Evolutionary conservation across 352 stramenopile genomes (phyloP).

Genomic region (Phytophthora syringae): DNA sequence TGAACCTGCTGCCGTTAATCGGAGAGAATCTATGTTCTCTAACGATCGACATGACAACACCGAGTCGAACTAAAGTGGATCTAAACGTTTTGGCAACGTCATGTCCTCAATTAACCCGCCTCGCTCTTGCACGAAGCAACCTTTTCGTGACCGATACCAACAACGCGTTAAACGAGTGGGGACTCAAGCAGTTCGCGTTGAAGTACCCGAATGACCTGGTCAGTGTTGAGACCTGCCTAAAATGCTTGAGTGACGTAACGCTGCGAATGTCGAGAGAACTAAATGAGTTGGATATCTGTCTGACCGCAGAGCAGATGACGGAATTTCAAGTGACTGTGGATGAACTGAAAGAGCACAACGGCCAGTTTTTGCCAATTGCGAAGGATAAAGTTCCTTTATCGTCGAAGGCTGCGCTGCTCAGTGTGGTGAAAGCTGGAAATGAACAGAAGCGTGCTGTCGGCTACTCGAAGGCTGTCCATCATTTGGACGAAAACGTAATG

Average conservation of each 20-base stretch:
- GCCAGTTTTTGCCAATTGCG: background rate
- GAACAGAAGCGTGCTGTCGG: background rate
- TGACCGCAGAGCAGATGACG: background rate
- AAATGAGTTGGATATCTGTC: background rate
- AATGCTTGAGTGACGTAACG: background rate
- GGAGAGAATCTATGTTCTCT: background rate
- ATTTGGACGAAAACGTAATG: constrained; percentile 1
- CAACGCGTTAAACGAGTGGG: background rate
- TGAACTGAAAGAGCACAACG: constrained; percentile 1
- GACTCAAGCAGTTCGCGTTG: background rate
- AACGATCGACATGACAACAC: background rate
- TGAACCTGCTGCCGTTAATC: background rate
- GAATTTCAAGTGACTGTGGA: background rate
- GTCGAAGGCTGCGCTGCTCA: constrained; percentile 6
- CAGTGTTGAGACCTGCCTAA: background rate
- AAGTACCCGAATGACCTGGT: background rate
- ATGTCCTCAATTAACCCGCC: background rate
- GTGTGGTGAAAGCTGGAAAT: background rate
- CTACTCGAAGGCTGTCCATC: background rate
- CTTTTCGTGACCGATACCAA: background rate
- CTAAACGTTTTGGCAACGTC: background rate
- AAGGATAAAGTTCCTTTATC: constrained; percentile 5
- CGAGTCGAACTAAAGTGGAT: background rate
- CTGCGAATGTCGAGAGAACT: constrained; percentile 4
- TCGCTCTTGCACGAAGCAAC: background rate